Base-by-base conservation (phyloP, 164 flowering plant species). In the Malania oleifera region DNA sequence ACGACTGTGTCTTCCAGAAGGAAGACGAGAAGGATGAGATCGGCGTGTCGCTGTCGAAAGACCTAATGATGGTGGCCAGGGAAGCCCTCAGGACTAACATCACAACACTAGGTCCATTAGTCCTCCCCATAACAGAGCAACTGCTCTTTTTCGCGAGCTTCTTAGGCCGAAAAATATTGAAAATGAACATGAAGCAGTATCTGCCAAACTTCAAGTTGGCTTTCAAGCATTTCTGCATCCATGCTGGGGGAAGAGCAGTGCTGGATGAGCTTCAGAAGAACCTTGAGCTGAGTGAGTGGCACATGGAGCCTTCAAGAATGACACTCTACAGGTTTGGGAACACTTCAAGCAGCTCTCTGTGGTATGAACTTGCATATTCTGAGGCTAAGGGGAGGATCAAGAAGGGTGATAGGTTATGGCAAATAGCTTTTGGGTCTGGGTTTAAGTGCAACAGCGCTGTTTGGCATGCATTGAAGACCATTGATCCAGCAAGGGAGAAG, bases 101-200 rank as follows among this genome's bases (percentile, higher is more conserved):
- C 53, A 50, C 53, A 27, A 25, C 29, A 27, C 28, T 50, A 4
- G 53, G 29, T 17, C 53, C 53, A 3, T 29, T 50, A 5, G 53
- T 50, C 18, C 53, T 50, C 18, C 53, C 53, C 53, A 50, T 50
- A 5, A 11, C 53, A 9, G 53, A 50, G 29, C 53, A 50, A 29
- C 29, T 50, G 13, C 28, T 50, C 29, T 50, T 50, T 29, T 17
- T 50, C 29, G 28, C 53, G 11, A 50, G 28, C 18, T 8, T 50
- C 18, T 4, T 50, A 5, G 28, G 17, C 2, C 1, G 29, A 27
- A 50, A 50, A 25, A 3, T 50, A 5, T 12, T 23, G 13, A 50
- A 50, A 13, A 9, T 2, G 10, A 23, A 0, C 18, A 11, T 24
- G 18, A 50, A 3, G 11, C 29, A 27, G n/a, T 50, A 50, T 29